Conservation (phyloP, 148 eudicot species). For the Amaranthus cruentus region DNA sequence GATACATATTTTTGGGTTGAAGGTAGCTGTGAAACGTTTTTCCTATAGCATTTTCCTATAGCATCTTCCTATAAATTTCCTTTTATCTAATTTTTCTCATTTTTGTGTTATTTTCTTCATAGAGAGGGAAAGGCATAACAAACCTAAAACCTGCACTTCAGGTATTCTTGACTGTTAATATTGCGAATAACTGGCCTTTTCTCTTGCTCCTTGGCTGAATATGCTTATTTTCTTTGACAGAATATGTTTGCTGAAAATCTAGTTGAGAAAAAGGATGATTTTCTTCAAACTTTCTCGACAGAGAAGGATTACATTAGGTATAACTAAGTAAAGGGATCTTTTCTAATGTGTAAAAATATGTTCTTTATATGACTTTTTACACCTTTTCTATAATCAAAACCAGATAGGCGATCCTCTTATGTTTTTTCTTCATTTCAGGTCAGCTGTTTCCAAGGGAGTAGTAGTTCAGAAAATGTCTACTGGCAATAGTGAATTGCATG, state of each 20-base stretch:
- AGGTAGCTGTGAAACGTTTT: not conserved
- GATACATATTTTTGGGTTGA: not conserved
- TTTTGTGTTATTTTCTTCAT: constrained; percentile 15
- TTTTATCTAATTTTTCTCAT: constrained; percentile 7
- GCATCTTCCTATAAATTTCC: not conserved
- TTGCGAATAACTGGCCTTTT: not conserved
- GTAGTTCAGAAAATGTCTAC: constrained; percentile 28
- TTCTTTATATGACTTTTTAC: not conserved
- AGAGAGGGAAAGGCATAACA: constrained; percentile 94
- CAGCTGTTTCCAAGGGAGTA: constrained; percentile 53
- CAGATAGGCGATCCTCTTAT: not conserved
- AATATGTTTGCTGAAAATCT: constrained; percentile 84
- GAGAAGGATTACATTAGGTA: constrained; percentile 65
- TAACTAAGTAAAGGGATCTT: not conserved
- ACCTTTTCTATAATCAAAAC: not conserved
- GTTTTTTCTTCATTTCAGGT: constrained; percentile 35
- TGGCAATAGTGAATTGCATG: constrained; percentile 27
- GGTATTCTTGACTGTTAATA: constrained; percentile 35
- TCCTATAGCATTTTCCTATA: constrained; percentile 2
- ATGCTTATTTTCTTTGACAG: constrained; percentile 39
- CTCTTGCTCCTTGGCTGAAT: constrained; percentile 4
- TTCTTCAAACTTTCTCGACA: constrained; percentile 57
- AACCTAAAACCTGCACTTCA: constrained; percentile 76
- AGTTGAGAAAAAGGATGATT: constrained; percentile 73
- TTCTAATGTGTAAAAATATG: constrained; percentile 1